Base-by-base conservation (phyloP, 768 basidiomycete genomes). In the Boletus tylopilopsis region DNA sequence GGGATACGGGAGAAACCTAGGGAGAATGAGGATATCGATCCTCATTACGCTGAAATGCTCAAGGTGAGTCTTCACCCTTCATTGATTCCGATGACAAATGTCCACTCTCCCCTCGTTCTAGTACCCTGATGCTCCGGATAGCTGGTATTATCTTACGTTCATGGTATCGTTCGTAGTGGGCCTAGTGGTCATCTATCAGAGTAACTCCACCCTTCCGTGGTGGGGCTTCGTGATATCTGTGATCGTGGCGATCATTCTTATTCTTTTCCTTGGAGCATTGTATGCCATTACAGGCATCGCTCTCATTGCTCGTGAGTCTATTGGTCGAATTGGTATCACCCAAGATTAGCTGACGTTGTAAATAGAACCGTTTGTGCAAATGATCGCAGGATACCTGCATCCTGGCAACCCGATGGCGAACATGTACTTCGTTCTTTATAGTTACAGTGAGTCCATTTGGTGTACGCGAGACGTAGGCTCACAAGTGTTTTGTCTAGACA, bases 11-110 rank as follows among this genome's bases (percentile, higher is more conserved):
- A 53, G 13, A 40, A 68, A 58, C 60, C 62, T 4, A 70, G 68
- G 13, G 68, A 71, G 43, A 66, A 42, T 40, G 68, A 74, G n/a
- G 70, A 73, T 18, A 60, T 76, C 25, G 81, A 84, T 50, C 75
- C 78, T 29, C 82, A 84, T 62, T 75, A 77, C 22, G 67, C 66
- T n/a, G 75, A 80, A 62, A 83, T 84, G 80, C 53, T 54, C 38
- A 61, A 68, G 24, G 70, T 68, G 40, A 70, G 49, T 11, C 0
- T 21, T 3, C 3, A 8, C 13, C 6, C 5, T 21, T 23, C 6
- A 37, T 12, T 63, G 62, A 11, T 70, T 70, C 13, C 21, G 12
- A 23, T 22, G 1, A n/a, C 15, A 15, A n/a, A 37, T 9, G 6
- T 22, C 6, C 34, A 45, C 21, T 10, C 4, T 32, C 12, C 24